Evolutionary conservation across 352 stramenopile genomes (phyloP).

Genomic region (Globisporangium apiculatum): DNA sequence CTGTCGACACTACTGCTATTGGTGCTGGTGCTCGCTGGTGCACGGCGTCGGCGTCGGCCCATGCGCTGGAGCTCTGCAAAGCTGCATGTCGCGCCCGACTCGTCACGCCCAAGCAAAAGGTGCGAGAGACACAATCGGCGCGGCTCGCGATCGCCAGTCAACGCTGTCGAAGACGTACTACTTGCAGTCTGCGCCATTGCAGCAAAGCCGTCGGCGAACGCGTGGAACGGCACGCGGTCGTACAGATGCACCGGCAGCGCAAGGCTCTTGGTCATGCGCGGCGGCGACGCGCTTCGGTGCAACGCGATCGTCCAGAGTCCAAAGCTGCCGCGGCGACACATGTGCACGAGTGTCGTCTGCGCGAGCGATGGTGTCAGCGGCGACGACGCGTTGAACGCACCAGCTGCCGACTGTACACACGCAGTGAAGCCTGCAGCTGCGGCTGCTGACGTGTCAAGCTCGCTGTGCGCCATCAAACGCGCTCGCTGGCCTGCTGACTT

Average conservation of each 20-base stretch:
- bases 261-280: slow-evolving; percentile 12
- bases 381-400: slow-evolving; percentile 17
- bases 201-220: slow-evolving; percentile 21
- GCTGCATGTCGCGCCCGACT: slow-evolving; percentile 22
- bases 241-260: slow-evolving; percentile 12
- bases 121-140: slow-evolving; percentile 25
- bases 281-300: slow-evolving; percentile 16
- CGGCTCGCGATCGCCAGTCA: neutral
- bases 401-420: slow-evolving; percentile 19
- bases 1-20: neutral
- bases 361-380: slow-evolving; percentile 5
- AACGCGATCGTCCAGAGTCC: slow-evolving; percentile 43
- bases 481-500: too few species aligned
- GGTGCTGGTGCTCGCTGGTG: neutral
- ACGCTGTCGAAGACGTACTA: neutral
- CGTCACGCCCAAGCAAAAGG: slow-evolving; percentile 36
- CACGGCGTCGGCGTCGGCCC: slow-evolving; percentile 18
- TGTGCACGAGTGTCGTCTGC: slow-evolving; percentile 34
- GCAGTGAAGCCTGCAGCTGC: slow-evolving; percentile 35
- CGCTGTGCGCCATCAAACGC: neutral
- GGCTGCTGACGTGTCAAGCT: slow-evolving; percentile 1
- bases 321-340: slow-evolving; percentile 45
- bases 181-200: neutral
- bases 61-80: slow-evolving; percentile 12
- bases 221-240: slow-evolving; percentile 23